Evolutionary conservation across 73 alveolate species (phyloP), one percentile per base, ranked within the genome.

Genomic region (Paramecium primaurelia): DNA sequence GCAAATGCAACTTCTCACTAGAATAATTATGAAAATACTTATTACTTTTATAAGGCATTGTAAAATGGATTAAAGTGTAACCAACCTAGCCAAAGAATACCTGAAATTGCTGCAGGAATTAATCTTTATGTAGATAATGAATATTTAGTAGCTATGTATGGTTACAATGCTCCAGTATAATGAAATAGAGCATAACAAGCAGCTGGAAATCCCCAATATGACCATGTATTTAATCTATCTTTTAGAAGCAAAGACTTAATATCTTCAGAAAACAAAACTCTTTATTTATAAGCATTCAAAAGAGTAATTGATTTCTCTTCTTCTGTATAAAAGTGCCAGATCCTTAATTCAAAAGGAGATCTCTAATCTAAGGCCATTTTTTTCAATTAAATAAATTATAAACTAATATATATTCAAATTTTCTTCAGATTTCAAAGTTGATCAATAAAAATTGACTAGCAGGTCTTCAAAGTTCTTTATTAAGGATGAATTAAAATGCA

Each of bases 221-320:
- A 18, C 86, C 86, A 71, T 32, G 86, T 71, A 71, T 71, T 71
- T n/a, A 71, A 71, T 71, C 86, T 71, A 71, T 71, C 86, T 20
- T 32, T 71, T 10, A 71, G 20, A 16, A 71, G 86, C 37, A 71
- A 71, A 20, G 86, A 71, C 14, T 71, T 71, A 3, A 71, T 37
- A 71, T 71, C 86, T 11, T 71, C 86, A 37, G 86, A 71, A 37
- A 71, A 37, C 1, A 71, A 40, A 4, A 86, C 69, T 45, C 94
- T 77, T 60, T 88, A 32, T 71, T 88, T 28, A 59, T 71, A 88
- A 7, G 91, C 94, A 69, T 22, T 88, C 26, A 42, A 38, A 36
- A 88, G 71, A 18, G 91, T 83, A 9, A 71, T 58, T 37, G 91
- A 88, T 88, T 59, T 88, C 59, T 88, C 94, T 88, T 71, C 94